Evolutionary conservation across 1,284 basidiomycete species (phyloP).

Genomic region (Neolentinus lepideus): DNA sequence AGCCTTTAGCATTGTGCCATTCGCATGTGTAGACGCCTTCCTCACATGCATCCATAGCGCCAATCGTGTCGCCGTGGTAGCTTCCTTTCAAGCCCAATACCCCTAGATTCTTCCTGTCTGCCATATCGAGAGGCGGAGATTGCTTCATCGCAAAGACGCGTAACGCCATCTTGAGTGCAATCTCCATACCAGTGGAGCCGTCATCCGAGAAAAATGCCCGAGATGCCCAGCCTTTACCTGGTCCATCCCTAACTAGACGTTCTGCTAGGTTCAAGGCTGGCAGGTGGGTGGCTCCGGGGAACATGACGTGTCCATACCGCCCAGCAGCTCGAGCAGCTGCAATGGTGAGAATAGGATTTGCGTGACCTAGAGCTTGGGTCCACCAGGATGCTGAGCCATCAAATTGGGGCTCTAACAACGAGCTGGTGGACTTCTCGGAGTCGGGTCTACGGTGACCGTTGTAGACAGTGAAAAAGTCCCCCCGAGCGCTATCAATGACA

Average conservation of each 20-base stretch:
- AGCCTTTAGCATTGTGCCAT: conserved; percentile 92
- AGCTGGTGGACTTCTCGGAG: conserved; percentile 17
- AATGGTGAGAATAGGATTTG: conserved; percentile 67
- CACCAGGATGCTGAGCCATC: conserved; percentile 98
- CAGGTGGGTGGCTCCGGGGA: conserved; percentile 81
- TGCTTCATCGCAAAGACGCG: conserved; percentile 59
- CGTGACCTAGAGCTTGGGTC: conserved; percentile 93
- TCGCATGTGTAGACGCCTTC: conserved; percentile 93
- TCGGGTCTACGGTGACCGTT: conserved; percentile 20
- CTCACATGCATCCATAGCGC: conserved; percentile 92
- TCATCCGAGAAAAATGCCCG: conserved; percentile 94
- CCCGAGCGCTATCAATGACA: conserved; percentile 87
- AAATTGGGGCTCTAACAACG: conserved; percentile 65
- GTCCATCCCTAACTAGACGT: conserved; percentile 58
- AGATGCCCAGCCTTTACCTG: conserved; percentile 84
- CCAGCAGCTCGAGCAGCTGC: conserved; percentile 89
- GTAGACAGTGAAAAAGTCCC: conserved; percentile 80
- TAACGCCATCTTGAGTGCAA: conserved; percentile 94
- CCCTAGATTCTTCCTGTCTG: conserved; percentile 57
- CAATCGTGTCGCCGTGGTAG: conserved; percentile 98
- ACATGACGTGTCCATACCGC: conserved; percentile 95
- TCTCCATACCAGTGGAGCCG: conserved; percentile 94
- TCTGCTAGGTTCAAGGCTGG: conserved; percentile 83
- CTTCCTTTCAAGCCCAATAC: conserved; percentile 88
- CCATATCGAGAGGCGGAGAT: conserved; percentile 10